phyloP scores from a whole-genome alignment of 495 filamentous ascomycete genomes.

The Symbiotaphrina buchneri region DNA sequence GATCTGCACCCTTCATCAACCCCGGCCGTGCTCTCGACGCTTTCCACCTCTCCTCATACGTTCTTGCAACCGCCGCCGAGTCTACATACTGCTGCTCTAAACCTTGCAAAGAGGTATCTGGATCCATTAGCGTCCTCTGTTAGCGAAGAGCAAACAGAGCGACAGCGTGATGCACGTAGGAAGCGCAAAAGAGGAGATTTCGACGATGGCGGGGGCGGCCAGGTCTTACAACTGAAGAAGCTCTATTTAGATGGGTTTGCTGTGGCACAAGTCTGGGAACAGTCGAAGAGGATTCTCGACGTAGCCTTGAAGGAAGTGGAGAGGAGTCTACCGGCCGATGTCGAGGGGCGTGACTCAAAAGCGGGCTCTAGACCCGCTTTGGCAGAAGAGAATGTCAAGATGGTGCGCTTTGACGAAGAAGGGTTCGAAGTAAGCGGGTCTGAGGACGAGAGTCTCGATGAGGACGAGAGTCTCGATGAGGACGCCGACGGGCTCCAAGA shows the following conservation, averaged over 20 bases:
- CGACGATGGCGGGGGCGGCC: constrained; percentile 11
- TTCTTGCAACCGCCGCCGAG: constrained; percentile 48
- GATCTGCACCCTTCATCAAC: constrained; percentile 2
- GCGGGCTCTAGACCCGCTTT: not conserved
- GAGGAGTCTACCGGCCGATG: constrained; percentile 9
- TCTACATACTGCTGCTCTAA: constrained; percentile 39
- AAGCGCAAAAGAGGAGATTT: constrained; percentile 40
- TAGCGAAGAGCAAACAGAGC: constrained; percentile 35
- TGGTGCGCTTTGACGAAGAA: constrained; percentile 20
- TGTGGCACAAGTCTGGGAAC: constrained; percentile 81
- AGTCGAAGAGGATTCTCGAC: constrained; percentile 59
- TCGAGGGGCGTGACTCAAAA: not conserved
- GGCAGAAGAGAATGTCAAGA: constrained; percentile 13
- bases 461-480: constrained; percentile 18
- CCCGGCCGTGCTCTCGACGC: constrained; percentile 3
- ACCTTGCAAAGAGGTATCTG: constrained; percentile 49
- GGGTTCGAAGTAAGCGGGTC: constrained; percentile 21
- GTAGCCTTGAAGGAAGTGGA: constrained; percentile 27
- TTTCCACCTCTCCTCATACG: constrained; percentile 15
- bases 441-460: constrained; percentile 16
- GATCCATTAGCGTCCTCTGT: constrained; percentile 53
- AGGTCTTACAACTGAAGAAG: constrained; percentile 44
- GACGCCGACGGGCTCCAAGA: constrained; percentile 14
- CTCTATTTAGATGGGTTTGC: constrained; percentile 76
- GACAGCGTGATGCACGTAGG: constrained; percentile 29